Base-by-base conservation (phyloP, 176 grass and related monocot species). In the Miscanthus lutarioriparius region DNA sequence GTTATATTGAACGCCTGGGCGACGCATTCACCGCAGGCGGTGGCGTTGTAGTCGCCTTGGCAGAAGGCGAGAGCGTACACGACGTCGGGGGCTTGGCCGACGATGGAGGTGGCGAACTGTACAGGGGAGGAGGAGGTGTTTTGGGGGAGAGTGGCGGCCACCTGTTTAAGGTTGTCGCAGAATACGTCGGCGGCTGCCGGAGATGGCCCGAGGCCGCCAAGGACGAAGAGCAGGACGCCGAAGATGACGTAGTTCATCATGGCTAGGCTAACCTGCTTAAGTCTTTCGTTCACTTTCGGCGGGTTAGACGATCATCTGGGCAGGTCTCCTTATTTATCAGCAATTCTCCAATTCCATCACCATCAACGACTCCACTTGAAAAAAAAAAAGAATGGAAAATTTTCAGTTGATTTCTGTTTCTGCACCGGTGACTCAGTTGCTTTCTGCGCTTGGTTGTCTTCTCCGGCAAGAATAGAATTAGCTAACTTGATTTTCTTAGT, bases 51-150 rank as follows among this genome's bases (percentile, higher is more conserved):
- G 77, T 84, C 79, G 37, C 80, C 79, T 62, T 87, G 83, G 79
- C 86, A 92, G 22, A 89, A 75, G 39, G 79, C 83, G 49, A 92
- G 87, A 16, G 54, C 84, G 27, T 76, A 67, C 1, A 74, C 80
- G 45, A 7, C 41, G 76, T 86, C 25, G 17, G 71, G 61, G 33
- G 49, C 33, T 26, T 47, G 5, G 45, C 64, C 70, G 10, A 67
- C 8, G 73, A 67, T 48, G 35, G 67, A 41, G 2, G 10, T 87
- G 75, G 84, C 38, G n/a, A 87, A 92, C 14, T 72, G 80, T 27
- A 33, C 17, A 10, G 27, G 19, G 27, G 62, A 67, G 63, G 62
- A 48, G 17, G 38, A 65, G 23, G 77, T 15, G 63, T 67, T 80
- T 64, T 1, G 0, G 8, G 62, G 62, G 40, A 80, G 63, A 19